Percentiles rank a stretch among this genome's conserved stretches.
phyloP scores from a whole-genome alignment of 2,329 filamentous ascomycete genomes.

The Trichoderma atrobrunneum region DNA sequence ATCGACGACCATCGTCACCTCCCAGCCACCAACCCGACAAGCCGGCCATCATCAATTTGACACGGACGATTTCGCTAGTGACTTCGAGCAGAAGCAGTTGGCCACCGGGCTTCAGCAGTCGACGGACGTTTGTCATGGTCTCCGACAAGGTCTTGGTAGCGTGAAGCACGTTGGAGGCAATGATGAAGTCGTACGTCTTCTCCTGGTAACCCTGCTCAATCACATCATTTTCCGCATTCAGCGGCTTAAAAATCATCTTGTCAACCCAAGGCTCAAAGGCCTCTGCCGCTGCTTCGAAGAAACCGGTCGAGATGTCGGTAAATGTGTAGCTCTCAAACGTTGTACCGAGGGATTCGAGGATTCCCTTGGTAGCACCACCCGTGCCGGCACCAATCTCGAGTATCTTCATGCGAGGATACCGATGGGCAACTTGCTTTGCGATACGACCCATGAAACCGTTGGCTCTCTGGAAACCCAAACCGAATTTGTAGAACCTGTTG shows the following conservation, averaged over 20 bases:
- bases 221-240: slow-evolving; percentile 5
- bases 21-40: slow-evolving; percentile 33
- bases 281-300: slow-evolving; percentile 37
- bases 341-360: slow-evolving; percentile 34
- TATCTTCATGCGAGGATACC: slow-evolving; percentile 40
- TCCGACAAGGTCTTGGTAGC: slow-evolving; percentile 20
- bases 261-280: slow-evolving; percentile 26
- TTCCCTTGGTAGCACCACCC: slow-evolving; percentile 38
- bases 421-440: slow-evolving; percentile 31
- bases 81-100: slow-evolving; percentile 45
- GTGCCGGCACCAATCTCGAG: slow-evolving; percentile 44
- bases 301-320: slow-evolving; percentile 41
- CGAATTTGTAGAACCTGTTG: neutral
- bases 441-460: neutral
- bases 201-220: slow-evolving; percentile 30
- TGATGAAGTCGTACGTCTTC: slow-evolving; percentile 35
- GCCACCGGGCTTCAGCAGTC: slow-evolving; percentile 43
- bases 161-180: slow-evolving; percentile 32
- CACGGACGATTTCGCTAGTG: slow-evolving; percentile 21
- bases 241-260: slow-evolving; percentile 21
- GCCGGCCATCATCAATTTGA: slow-evolving; percentile 26
- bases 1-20: slow-evolving; percentile 23
- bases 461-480: neutral
- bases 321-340: slow-evolving; percentile 39
- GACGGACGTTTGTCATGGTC: slow-evolving; percentile 32